Percentiles rank a stretch among this genome's conserved stretches.
phyloP scores from a whole-genome alignment of 129 eudicot species.

The Kitagawia praeruptora region DNA sequence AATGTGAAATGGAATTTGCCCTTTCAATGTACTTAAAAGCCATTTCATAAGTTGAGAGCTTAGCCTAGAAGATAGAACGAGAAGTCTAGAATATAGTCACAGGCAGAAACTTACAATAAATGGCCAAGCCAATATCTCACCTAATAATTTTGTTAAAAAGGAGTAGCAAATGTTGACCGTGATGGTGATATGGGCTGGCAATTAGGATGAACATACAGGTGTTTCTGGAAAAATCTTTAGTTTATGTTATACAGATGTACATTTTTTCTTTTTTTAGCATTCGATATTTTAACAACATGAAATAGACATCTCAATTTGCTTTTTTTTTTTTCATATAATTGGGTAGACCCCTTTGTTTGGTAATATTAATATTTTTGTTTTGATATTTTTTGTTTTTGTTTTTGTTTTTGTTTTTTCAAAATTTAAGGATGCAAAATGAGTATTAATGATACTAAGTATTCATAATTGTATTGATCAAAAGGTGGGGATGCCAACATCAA shows the following conservation, averaged over 20 bases:
- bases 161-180: not conserved
- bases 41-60: not conserved
- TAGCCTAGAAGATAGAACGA: not conserved
- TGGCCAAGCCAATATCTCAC: not conserved
- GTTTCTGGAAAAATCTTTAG: too few relatives aligned
- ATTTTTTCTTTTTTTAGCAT: too few relatives aligned
- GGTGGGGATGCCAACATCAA: too few relatives aligned
- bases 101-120: not conserved
- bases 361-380: not conserved
- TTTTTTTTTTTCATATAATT: not conserved
- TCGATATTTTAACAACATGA: too few relatives aligned
- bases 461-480: too few relatives aligned
- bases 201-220: not conserved
- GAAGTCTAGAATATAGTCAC: not conserved
- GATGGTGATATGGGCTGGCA: conserved; percentile 2
- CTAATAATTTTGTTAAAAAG: not conserved
- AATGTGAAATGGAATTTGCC: not conserved
- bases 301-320: not conserved
- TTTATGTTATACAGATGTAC: too few relatives aligned
- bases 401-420: too few relatives aligned
- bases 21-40: not conserved
- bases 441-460: too few relatives aligned
- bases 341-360: not conserved
- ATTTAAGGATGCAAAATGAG: too few relatives aligned
- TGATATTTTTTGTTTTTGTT: too few relatives aligned